phyloP scores from a whole-genome alignment of 2,329 filamentous ascomycete species.

The Chaetomium strumarium region DNA sequence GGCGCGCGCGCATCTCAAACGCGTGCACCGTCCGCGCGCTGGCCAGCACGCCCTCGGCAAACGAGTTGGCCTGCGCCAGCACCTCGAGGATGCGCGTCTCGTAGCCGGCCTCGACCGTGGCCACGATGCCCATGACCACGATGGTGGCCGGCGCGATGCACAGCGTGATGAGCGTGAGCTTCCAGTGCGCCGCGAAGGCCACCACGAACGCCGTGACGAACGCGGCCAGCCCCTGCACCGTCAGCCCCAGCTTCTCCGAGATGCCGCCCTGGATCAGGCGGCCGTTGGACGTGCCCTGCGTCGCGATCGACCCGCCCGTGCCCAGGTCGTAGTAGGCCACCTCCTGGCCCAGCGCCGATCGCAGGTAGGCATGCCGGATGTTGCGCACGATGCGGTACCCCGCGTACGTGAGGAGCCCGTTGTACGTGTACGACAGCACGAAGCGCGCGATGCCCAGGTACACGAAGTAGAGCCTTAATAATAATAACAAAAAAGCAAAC shows the following conservation, averaged over 20 bases:
- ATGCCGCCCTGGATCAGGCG: constrained; percentile 33
- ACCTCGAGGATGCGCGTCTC: constrained; percentile 41
- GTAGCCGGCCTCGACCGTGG: constrained; percentile 36
- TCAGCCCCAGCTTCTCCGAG: constrained; percentile 32
- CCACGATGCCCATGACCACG: constrained; percentile 34
- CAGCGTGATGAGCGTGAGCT: constrained; percentile 38
- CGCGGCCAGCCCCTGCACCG: constrained; percentile 31
- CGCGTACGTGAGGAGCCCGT: constrained; percentile 26
- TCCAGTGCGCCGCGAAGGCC: constrained; percentile 34
- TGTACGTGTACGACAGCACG: constrained; percentile 38
- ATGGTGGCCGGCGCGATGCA: constrained; percentile 41
- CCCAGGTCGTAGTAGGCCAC: constrained; percentile 48
- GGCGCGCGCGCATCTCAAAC: constrained; percentile 42
- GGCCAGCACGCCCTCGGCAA: constrained; percentile 46
- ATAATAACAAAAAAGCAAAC: too few relatives aligned
- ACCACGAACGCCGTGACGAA: constrained; percentile 33
- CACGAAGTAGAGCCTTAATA: constrained; percentile 41
- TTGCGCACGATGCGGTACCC: constrained; percentile 26
- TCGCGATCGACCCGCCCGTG: constrained; percentile 34
- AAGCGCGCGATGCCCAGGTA: constrained; percentile 51
- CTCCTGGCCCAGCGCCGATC: constrained; percentile 42
- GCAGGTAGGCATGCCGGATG: constrained; percentile 24
- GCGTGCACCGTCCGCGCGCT: constrained; percentile 46
- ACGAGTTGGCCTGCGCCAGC: constrained; percentile 36
- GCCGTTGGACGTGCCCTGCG: constrained; percentile 37